phyloP scores from a whole-genome alignment of 1,284 basidiomycete species.

The Cystobasidium pallidum region DNA sequence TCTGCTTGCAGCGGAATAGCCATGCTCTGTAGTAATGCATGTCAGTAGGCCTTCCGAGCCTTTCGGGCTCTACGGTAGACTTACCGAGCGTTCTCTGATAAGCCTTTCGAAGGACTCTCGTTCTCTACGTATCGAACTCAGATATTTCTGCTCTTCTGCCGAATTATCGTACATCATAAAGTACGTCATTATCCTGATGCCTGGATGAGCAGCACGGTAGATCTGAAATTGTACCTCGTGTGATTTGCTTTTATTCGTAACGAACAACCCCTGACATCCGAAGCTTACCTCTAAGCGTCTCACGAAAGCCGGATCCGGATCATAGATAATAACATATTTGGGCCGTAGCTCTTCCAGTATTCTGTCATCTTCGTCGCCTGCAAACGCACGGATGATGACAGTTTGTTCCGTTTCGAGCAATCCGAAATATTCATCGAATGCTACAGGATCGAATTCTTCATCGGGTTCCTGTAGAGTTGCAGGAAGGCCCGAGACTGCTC shows the following conservation, averaged over 20 bases:
- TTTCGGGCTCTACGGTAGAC: conserved; percentile 55
- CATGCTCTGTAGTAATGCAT: conserved; percentile 66
- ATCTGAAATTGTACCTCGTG: conserved; percentile 65
- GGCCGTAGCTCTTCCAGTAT: conserved; percentile 86
- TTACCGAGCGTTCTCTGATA: conserved; percentile 86
- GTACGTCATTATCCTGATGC: conserved; percentile 84
- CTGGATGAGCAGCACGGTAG: conserved; percentile 78
- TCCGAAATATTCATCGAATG: conserved; percentile 81
- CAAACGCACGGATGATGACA: conserved; percentile 83
- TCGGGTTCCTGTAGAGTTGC: conserved; percentile 30
- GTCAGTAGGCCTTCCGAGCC: not conserved
- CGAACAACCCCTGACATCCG: not conserved
- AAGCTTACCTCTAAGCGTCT: conserved; percentile 81
- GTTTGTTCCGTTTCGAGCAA: conserved; percentile 77
- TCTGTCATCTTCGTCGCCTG: conserved; percentile 89
- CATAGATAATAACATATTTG: conserved; percentile 91
- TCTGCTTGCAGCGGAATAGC: conserved; percentile 85
- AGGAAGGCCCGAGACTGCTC: not conserved
- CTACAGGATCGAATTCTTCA: conserved; percentile 53
- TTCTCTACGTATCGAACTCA: conserved; percentile 83
- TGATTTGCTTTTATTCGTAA: conserved; percentile 3
- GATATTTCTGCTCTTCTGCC: conserved; percentile 93
- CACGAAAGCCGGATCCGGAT: conserved; percentile 90
- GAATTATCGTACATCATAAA: conserved; percentile 92
- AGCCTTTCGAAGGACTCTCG: conserved; percentile 93